Base-by-base conservation (phyloP, 148 eudicot genomes). In the Cornus kousa region DNA sequence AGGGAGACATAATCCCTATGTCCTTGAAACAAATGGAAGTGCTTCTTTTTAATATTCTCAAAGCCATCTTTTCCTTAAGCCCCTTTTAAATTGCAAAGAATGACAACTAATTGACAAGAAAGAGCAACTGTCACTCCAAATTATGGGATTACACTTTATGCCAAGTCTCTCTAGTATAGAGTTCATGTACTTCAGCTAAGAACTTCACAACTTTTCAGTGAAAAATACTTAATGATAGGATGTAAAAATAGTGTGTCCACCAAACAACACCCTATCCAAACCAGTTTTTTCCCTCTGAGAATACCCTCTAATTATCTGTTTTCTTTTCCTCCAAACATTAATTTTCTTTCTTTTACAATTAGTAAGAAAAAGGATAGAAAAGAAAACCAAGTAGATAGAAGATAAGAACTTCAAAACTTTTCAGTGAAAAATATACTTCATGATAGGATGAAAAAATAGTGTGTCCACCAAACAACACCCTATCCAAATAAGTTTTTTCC, bases 81-180 rank as follows among this genome's bases (percentile, higher is more conserved):
- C 60, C 75, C 65, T 72, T 43, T 74, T 72, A 72, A 33, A 73
- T 39, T 55, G 57, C 43, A 24, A 72, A 80, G 13, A 46, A 20
- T 31, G 70, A 77, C 80, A 80, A 83, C 84, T 80, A 84, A 79
- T 84, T 86, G 92, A 89, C 87, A 87, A 80, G 92, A 89, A 87
- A 86, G 88, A 70, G 77, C 86, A 89, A 87, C 83, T 67, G 80
- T 80, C 71, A 10, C 78, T 76, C 71, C 68, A 40, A 70, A 43
- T 65, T 8, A 62, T 70, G 66, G 40, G 33, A 46, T 62, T 22
- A 66, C 76, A 24, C 68, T 75, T 80, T 62, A 67, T 75, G 53
- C 64, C 69, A 28, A 69, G 72, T 67, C 1, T 28, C 28, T 28
- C 73, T 66, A 40, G 12, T 50, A n/a, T 17, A n/a, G 9, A n/a